phyloP scores from a whole-genome alignment of 768 basidiomycete species.

The Termitomyces sp. region DNA sequence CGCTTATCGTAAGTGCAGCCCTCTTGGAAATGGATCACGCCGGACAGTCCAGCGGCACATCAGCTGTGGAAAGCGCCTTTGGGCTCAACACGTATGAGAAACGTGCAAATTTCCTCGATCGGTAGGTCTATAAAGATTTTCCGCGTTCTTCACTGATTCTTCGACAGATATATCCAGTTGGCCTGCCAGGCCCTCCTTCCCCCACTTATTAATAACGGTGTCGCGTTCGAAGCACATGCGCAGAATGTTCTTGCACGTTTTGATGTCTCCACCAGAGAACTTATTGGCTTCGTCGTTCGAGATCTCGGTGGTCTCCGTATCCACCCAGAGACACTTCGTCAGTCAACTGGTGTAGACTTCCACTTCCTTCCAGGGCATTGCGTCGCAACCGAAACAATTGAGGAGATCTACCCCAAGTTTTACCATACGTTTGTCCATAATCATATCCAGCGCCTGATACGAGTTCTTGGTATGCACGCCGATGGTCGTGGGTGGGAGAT shows the following conservation, averaged over 20 bases:
- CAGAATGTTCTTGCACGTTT: constrained; percentile 55
- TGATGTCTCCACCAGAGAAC: constrained; percentile 37
- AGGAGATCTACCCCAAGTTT: constrained; percentile 55
- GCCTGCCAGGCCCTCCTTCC: constrained; percentile 53
- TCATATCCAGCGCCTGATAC: constrained; percentile 56
- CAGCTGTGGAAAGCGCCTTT: constrained; percentile 47
- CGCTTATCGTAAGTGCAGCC: constrained; percentile 49
- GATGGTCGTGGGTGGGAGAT: constrained; percentile 53
- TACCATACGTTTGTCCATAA: constrained; percentile 63
- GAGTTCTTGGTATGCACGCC: constrained; percentile 50
- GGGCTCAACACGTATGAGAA: constrained; percentile 46
- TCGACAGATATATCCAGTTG: constrained; percentile 46
- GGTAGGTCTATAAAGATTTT: constrained; percentile 29
- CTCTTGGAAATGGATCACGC: constrained; percentile 53
- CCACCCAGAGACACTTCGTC: constrained; percentile 46
- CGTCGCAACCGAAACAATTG: constrained; percentile 43
- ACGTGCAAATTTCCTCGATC: constrained; percentile 44
- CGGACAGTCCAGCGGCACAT: constrained; percentile 36
- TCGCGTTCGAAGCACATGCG: constrained; percentile 63
- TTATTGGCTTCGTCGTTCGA: constrained; percentile 52
- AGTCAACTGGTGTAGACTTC: constrained; percentile 50
- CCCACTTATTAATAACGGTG: constrained; percentile 50
- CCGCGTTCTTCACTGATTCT: neutral
- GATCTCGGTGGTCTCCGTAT: constrained; percentile 60
- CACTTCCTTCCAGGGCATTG: constrained; percentile 54